Evolutionary conservation across 1,139 yeast genomes (phyloP), one percentile per base, ranked within the genome.

Genomic region (Debaryomyces coudertii): DNA sequence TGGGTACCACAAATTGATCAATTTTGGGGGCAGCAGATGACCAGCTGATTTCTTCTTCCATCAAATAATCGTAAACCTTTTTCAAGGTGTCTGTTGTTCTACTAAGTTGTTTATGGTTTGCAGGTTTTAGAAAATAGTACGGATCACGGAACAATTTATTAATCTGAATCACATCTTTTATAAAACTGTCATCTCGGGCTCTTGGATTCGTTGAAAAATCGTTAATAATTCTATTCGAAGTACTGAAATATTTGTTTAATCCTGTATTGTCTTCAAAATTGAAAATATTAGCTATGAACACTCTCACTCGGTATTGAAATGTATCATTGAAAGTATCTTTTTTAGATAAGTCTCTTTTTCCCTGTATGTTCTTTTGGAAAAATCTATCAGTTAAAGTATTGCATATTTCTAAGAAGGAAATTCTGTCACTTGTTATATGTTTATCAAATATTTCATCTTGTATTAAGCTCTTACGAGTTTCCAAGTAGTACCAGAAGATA

Each of bases 261-360:
- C 80, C 80, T 1, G 80, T 75, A 50, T 72, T 73, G 50, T 75
- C 80, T 44, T 73, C 79, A 47, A 73, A 61, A 9, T 64, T 60
- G 43, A 75, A 61, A 11, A 73, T 48, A 33, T 60, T 62, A 11
- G 75, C 60, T 30, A 73, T 56, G 47, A 73, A 71, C 2, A 56
- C 47, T 28, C 77, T 58, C 2, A 74, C 72, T 34, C 78, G 56
- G 36, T 62, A 64, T 42, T 73, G 76, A 39, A 75, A 57, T 7
- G 39, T 40, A 48, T 74, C 79, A 47, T 71, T 73, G 53, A 69
- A 71, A 0, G 72, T 60, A 52, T 75, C 80, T 46, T 72, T 72
- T 36, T 59, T 54, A 44, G 64, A 64, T 1, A 75, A 59, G 46
- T 71, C 65, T 7, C 54, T 55, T 25, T 59, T 53, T 3, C 66